phyloP scores from a whole-genome alignment of 2,329 filamentous ascomycete genomes.

The Gaeumannomyces sp. region DNA sequence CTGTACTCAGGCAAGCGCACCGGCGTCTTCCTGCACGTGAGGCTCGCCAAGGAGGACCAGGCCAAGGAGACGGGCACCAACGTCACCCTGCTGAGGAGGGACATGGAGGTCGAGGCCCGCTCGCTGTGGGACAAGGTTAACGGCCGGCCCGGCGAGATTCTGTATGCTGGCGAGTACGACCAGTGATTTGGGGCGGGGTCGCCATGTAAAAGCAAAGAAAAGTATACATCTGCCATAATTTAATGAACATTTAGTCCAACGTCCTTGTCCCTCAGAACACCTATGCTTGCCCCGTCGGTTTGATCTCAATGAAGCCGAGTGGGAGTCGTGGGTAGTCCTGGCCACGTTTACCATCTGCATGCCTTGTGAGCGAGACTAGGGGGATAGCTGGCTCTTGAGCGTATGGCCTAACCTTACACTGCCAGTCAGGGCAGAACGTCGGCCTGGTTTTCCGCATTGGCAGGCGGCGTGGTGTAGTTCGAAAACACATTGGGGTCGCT shows the following conservation, averaged over 20 bases:
- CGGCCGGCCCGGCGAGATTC: constrained; percentile 32
- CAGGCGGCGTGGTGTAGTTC: constrained; percentile 1
- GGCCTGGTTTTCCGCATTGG: constrained; percentile 6
- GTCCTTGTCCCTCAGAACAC: too few relatives aligned
- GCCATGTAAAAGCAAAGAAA: too few relatives aligned
- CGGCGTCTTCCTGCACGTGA: constrained; percentile 46
- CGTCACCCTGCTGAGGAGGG: constrained; percentile 26
- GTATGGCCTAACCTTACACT: too few relatives aligned
- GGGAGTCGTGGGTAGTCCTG: too few relatives aligned
- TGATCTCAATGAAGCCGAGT: too few relatives aligned
- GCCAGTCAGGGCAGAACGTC: neutral
- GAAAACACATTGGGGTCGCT: too few relatives aligned
- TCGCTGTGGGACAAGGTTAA: constrained; percentile 42
- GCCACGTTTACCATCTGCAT: too few relatives aligned
- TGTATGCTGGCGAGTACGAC: constrained; percentile 39
- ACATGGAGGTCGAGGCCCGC: constrained; percentile 30
- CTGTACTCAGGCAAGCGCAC: constrained; percentile 53
- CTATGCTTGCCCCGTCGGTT: too few relatives aligned
- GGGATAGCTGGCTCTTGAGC: too few relatives aligned
- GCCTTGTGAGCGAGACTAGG: too few relatives aligned
- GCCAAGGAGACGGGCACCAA: constrained; percentile 31
- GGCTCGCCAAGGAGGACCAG: constrained; percentile 22
- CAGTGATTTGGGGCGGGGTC: neutral
- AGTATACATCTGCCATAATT: too few relatives aligned
- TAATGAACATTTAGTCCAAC: too few relatives aligned